Percentiles rank a stretch among this genome's conserved stretches.
Evolutionary conservation across 768 basidiomycete species (phyloP).

Genomic region (Russula earlei): DNA sequence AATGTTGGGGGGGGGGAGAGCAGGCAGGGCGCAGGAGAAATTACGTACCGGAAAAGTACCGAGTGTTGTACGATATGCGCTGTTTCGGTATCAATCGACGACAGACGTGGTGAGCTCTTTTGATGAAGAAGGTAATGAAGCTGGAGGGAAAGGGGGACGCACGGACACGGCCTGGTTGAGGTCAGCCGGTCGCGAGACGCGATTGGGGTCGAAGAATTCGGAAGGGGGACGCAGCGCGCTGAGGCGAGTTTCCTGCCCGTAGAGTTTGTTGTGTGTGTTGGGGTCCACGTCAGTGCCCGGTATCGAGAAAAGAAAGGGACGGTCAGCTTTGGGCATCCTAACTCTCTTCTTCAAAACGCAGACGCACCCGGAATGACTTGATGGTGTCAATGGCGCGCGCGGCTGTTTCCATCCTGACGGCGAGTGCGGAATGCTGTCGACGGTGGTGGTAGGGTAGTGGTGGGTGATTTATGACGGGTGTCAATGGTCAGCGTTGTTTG

Average conservation of each 20-base stretch:
- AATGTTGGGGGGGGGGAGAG: not conserved
- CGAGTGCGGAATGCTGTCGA: not conserved
- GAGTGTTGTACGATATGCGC: slow-evolving; percentile 93
- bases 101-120: too few species aligned
- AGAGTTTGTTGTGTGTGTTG: not conserved
- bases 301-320: too few species aligned
- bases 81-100: slow-evolving; percentile 24
- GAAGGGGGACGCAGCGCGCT: slow-evolving; percentile 60
- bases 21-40: not conserved
- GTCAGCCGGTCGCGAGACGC: slow-evolving; percentile 77
- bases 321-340: not conserved
- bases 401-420: slow-evolving; percentile 48
- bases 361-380: slow-evolving; percentile 59
- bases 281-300: too few species aligned
- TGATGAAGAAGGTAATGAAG: not conserved
- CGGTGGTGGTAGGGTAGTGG: not conserved
- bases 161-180: slow-evolving; percentile 71
- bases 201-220: slow-evolving; percentile 80
- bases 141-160: slow-evolving; percentile 24
- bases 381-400: slow-evolving; percentile 59
- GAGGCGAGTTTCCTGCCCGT: slow-evolving; percentile 66
- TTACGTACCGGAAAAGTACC: slow-evolving; percentile 65
- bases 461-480: too few species aligned
- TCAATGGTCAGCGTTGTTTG: too few species aligned
- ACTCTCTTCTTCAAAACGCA: not conserved